phyloP scores from a whole-genome alignment of 257 asterid genomes.

The Forsythia suspensa region DNA sequence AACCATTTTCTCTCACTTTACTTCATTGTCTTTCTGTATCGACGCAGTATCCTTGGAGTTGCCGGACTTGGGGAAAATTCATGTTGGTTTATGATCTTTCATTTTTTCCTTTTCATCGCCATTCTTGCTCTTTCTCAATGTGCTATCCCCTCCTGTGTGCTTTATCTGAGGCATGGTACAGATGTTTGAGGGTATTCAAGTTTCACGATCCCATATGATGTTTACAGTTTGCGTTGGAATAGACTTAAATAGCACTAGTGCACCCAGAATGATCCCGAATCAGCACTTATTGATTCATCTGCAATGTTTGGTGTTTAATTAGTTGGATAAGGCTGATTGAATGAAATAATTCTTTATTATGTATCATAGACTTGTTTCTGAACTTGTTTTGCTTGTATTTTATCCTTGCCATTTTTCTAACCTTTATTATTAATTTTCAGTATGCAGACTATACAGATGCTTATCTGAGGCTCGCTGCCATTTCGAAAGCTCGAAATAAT shows the following conservation, averaged over 20 bases:
- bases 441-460: constrained; percentile 89
- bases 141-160: background rate
- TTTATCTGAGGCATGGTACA: background rate
- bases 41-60: background rate
- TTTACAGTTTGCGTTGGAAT: background rate
- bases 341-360: constrained; percentile 1
- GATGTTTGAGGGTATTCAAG: background rate
- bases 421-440: constrained; percentile 47
- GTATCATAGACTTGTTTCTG: constrained; percentile 3
- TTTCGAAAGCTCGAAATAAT: constrained; percentile 87
- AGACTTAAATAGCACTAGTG: background rate
- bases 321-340: background rate
- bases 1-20: background rate
- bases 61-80: background rate
- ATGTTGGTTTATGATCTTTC: background rate
- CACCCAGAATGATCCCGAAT: background rate
- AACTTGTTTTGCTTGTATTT: background rate
- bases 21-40: background rate
- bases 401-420: constrained; percentile 16
- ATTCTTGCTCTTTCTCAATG: background rate
- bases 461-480: constrained; percentile 93
- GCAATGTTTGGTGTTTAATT: constrained; percentile 2
- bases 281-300: background rate
- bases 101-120: background rate
- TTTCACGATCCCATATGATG: background rate